Conservation (phyloP, 371 early-diverging fungal species). For the Choanephora cucurbitarum region DNA sequence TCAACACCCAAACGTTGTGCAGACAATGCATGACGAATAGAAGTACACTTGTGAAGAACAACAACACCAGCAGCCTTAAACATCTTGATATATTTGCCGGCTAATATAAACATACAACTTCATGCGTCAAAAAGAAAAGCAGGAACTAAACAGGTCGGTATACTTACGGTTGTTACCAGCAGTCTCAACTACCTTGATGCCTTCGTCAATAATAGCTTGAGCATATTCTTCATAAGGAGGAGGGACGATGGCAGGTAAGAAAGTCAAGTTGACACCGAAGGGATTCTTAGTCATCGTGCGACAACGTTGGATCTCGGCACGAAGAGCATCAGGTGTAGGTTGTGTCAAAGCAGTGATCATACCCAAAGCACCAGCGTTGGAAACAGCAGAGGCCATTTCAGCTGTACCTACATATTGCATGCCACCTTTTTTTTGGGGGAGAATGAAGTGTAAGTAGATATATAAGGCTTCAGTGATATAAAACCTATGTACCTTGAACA, state of each 20-base stretch:
- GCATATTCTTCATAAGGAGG: conserved; percentile 82
- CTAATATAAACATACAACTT: too few relatives aligned
- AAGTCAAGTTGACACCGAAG: conserved; percentile 79
- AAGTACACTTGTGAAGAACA: conserved; percentile 79
- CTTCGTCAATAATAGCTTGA: conserved; percentile 73
- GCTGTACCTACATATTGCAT: conserved; percentile 67
- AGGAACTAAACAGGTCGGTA: not conserved
- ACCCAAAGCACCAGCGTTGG: conserved; percentile 97
- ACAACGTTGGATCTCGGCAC: conserved; percentile 73
- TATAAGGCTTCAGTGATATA: too few relatives aligned
- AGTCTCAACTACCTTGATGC: conserved; percentile 81
- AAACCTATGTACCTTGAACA: conserved; percentile 41
- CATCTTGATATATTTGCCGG: conserved; percentile 70
- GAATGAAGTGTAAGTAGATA: not conserved
- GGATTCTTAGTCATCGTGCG: conserved; percentile 75
- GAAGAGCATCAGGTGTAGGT: conserved; percentile 82
- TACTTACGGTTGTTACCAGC: conserved; percentile 68
- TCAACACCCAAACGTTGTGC: conserved; percentile 68
- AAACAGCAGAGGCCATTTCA: conserved; percentile 85
- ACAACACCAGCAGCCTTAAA: conserved; percentile 76
- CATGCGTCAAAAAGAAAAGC: not conserved
- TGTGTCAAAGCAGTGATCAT: conserved; percentile 86
- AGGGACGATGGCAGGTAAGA: conserved; percentile 66
- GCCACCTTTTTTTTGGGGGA: conserved; percentile 20
- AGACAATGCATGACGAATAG: conserved; percentile 73